Percentiles rank a stretch among this genome's conserved stretches.
These are phyloP conservation scores for Fraxinus latifolia DNA, from an alignment of 305 asterid genomes.

Conservation along the genomic window DNA sequence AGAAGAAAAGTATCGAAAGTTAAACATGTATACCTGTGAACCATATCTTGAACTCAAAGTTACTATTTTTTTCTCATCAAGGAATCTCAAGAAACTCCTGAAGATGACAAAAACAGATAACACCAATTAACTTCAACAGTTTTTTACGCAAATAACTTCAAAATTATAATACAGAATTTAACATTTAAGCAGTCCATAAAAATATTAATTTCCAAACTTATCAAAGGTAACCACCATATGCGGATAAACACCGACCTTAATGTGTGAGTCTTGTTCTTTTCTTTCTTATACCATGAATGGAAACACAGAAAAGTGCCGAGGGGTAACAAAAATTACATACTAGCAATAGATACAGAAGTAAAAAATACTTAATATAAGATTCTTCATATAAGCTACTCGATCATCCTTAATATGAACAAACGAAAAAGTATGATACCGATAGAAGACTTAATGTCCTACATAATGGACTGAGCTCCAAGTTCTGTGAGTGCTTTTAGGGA, in stretches of 20 bases:
- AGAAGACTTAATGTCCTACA: neutral
- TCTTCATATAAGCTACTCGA: neutral
- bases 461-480: neutral
- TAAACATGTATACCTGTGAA: slow-evolving; percentile 60
- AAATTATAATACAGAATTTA: neutral
- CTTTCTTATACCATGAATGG: neutral
- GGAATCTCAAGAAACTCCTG: slow-evolving; percentile 93
- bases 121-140: slow-evolving; percentile 20
- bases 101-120: slow-evolving; percentile 21
- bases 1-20: neutral
- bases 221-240: neutral
- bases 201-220: neutral
- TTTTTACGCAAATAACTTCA: neutral
- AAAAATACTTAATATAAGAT: neutral
- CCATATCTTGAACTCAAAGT: slow-evolving; percentile 69
- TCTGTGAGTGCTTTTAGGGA: neutral
- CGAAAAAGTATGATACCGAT: neutral
- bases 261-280: neutral
- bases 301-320: neutral
- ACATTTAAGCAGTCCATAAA: neutral
- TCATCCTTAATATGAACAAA: neutral
- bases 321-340: neutral
- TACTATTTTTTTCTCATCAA: slow-evolving; percentile 57
- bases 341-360: neutral
- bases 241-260: neutral